Evolutionary conservation across 805 yeast species (phyloP).

Genomic region (Candida suzukii): DNA sequence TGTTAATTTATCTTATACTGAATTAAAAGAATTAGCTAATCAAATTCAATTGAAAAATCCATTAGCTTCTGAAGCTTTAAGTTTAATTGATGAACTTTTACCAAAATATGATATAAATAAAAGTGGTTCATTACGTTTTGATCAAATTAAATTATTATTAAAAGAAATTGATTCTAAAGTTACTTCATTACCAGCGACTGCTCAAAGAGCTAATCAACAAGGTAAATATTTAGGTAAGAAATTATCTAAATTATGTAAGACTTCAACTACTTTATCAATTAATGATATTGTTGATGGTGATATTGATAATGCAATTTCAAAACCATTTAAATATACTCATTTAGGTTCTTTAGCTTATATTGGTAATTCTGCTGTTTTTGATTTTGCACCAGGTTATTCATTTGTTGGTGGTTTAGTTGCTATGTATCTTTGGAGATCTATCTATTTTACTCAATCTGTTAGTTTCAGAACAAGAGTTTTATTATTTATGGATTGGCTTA

Average conservation of each 20-base stretch:
- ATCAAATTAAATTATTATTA: conserved; percentile 43
- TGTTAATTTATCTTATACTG: conserved; percentile 37
- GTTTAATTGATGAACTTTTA: conserved; percentile 40
- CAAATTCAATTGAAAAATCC: conserved; percentile 49
- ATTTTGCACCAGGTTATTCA: conserved; percentile 51
- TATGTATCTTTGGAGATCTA: conserved; percentile 70
- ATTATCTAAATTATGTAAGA: conserved; percentile 43
- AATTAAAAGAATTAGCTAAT: conserved; percentile 40
- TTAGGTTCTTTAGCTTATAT: conserved; percentile 63
- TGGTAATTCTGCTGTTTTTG: conserved; percentile 67
- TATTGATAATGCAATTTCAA: conserved; percentile 45
- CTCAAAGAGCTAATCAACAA: conserved; percentile 69
- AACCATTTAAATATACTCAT: conserved; percentile 58
- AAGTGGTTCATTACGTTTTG: conserved; percentile 44
- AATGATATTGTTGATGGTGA: conserved; percentile 45
- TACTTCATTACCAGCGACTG: conserved; percentile 66
- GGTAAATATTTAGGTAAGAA: conserved; percentile 61
- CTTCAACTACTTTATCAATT: conserved; percentile 34
- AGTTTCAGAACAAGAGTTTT: conserved; percentile 57
- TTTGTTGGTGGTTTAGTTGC: conserved; percentile 61
- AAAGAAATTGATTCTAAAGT: conserved; percentile 54
- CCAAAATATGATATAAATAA: conserved; percentile 43
- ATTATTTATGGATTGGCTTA: conserved; percentile 62
- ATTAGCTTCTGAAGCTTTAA: conserved; percentile 49
- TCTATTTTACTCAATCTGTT: conserved; percentile 62